Conservation (phyloP, 768 basidiomycete genomes). For the Multifurca ochricompacta region DNA sequence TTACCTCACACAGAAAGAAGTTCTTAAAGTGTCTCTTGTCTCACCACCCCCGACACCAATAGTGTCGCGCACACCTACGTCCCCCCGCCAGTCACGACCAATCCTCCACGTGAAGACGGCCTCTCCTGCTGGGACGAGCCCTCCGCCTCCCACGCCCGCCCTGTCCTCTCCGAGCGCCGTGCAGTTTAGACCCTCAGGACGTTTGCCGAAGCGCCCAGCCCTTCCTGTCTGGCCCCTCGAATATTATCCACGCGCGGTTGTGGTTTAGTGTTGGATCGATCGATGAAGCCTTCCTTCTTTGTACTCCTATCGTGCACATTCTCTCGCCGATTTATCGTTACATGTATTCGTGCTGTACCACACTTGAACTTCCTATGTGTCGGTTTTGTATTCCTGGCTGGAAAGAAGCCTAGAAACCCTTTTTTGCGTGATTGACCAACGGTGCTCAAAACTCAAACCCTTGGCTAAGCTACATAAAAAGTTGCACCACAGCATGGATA, state of each 20-base stretch:
- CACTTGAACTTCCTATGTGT: neutral
- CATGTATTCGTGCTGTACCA: neutral
- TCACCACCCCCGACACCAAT: slow-evolving; percentile 22
- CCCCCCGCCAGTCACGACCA: slow-evolving; percentile 8
- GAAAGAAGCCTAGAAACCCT: neutral
- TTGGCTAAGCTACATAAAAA: neutral
- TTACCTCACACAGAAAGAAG: neutral
- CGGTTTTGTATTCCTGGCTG: neutral
- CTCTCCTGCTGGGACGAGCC: slow-evolving; percentile 12
- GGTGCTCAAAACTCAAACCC: neutral
- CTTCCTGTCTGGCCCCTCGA: slow-evolving; percentile 11
- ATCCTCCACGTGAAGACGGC: slow-evolving; percentile 13
- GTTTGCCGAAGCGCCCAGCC: slow-evolving; percentile 10
- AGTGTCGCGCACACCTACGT: slow-evolving; percentile 21
- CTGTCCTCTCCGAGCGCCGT: slow-evolving; percentile 1
- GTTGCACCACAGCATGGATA: neutral
- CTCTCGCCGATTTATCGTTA: neutral
- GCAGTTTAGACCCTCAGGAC: slow-evolving; percentile 8
- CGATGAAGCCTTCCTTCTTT: neutral
- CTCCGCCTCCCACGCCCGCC: slow-evolving; percentile 10
- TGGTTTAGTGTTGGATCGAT: slow-evolving; percentile 6
- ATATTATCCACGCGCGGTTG: slow-evolving; percentile 13
- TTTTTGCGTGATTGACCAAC: neutral
- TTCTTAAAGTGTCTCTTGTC: neutral
- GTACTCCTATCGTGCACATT: neutral